These are phyloP conservation scores for Aspergillus japonicus DNA, from an alignment of 2,329 filamentous ascomycete species.

Conservation along the genomic window DNA sequence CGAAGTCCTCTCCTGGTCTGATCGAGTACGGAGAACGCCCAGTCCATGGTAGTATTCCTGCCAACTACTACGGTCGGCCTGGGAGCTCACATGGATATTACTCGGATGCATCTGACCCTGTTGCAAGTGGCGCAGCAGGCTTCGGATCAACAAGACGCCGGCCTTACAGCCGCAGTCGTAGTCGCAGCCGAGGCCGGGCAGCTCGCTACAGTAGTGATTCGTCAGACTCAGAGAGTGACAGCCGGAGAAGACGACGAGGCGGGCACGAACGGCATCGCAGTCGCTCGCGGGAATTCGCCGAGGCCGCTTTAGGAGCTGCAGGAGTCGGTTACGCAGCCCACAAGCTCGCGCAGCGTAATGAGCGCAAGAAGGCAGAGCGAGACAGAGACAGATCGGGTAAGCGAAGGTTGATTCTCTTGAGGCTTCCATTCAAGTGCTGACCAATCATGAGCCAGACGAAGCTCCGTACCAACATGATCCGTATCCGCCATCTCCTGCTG, in stretches of 20 bases:
- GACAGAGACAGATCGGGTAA: slow-evolving; percentile 49
- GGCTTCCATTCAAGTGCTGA: slow-evolving; percentile 9
- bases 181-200: slow-evolving; percentile 41
- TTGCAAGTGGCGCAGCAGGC: slow-evolving; percentile 29
- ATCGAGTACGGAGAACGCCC: slow-evolving; percentile 66
- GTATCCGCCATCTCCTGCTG: slow-evolving; percentile 38
- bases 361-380: slow-evolving; percentile 56
- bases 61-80: slow-evolving; percentile 48
- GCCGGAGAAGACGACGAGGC: slow-evolving; percentile 31
- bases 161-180: slow-evolving; percentile 49
- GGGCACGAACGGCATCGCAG: slow-evolving; percentile 38
- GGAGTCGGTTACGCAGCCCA: slow-evolving; percentile 58
- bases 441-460: slow-evolving; percentile 40
- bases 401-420: slow-evolving; percentile 21
- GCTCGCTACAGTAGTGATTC: slow-evolving; percentile 36
- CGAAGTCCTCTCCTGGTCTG: slow-evolving; percentile 49
- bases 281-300: slow-evolving; percentile 48
- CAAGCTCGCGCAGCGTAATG: slow-evolving; percentile 56
- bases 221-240: slow-evolving; percentile 38
- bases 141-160: slow-evolving; percentile 31
- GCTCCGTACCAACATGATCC: slow-evolving; percentile 42
- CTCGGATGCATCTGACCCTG: slow-evolving; percentile 45
- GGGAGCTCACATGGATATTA: slow-evolving; percentile 40
- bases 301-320: slow-evolving; percentile 58
- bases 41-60: slow-evolving; percentile 56